Evolutionary conservation across 2,329 filamentous ascomycete species (phyloP), one percentile per base, ranked within the genome.

Genomic region (Claviceps sp.): DNA sequence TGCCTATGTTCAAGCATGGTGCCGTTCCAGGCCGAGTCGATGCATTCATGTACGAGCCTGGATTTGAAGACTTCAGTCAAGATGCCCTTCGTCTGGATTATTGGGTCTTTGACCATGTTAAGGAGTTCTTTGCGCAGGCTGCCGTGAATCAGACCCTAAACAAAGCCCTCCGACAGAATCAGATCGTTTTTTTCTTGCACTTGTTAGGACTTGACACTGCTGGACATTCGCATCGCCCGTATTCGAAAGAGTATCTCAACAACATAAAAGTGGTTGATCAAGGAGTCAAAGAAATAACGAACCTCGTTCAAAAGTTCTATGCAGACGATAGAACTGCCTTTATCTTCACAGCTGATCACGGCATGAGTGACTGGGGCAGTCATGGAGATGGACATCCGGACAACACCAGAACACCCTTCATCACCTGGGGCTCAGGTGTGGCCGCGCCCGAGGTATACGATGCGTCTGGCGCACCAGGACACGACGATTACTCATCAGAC

Each of bases 351-450:
- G 93, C 93, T 7, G 93, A 98, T 63, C 93, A 98, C 66, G 93
- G 93, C 17, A 98, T 98, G 93, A 97, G 89, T 63, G 93, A 98
- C 68, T 96, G 87, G 84, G 93, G 94, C n/a, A 97, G 90, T 60
- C 94, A 98, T 65, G 94, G 94, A 40, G 93, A 98, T 66, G 93
- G 93, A 7, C 90, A 98, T 68, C 93, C 93, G 0, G 87, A 98
- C 66, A 98, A 97, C 62, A 98, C 93, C 3, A 81, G 93, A 49
- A 98, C 93, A 0, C 93, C 93, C 1, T 73, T 98, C 37, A 87
- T 98, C 58, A 83, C 79, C 2, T 98, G 93, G 93, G 93, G 93
- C 11, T 89, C 93, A 51, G 93, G 93, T 8, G 80, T 97, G 41
- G 89, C 89, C 3, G 77, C 78, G 57, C 93, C 93, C 1, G 71